Conservation (phyloP, 805 yeast genomes). For the Metschnikowia anglica region DNA sequence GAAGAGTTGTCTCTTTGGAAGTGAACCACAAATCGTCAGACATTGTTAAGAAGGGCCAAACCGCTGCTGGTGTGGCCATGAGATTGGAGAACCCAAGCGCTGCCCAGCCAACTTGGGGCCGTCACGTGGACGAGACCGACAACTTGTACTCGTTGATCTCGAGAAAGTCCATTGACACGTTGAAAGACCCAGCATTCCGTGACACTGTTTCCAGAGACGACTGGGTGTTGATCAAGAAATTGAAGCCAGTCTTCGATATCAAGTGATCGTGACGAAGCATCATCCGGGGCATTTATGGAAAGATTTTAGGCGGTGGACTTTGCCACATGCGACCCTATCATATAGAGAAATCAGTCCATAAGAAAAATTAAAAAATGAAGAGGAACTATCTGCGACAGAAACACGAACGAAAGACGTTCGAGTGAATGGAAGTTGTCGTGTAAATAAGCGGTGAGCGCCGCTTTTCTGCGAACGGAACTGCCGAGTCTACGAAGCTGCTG, state of each 20-base stretch:
- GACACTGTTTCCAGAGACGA: constrained; percentile 92
- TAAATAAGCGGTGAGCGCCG: no score
- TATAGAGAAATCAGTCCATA: constrained; percentile 1
- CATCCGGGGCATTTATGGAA: neutral
- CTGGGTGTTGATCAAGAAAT: constrained; percentile 86
- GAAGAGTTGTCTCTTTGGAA: constrained; percentile 90
- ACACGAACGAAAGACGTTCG: no score
- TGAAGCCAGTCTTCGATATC: constrained; percentile 87
- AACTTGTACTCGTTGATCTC: constrained; percentile 84
- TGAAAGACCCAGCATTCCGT: constrained; percentile 97
- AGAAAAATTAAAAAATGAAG: neutral
- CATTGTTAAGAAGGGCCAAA: constrained; percentile 87
- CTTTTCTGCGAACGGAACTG: no score
- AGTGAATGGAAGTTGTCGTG: no score
- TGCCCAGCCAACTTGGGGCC: constrained; percentile 97
- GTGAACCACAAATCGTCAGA: constrained; percentile 87
- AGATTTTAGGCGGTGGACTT: neutral
- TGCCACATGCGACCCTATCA: neutral
- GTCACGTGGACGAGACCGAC: constrained; percentile 96
- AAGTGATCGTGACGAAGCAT: constrained; percentile 36
- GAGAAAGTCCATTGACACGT: constrained; percentile 90
- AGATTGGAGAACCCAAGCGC: constrained; percentile 90
- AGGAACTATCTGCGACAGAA: no score
- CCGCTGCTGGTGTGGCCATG: constrained; percentile 98
- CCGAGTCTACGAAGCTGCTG: no score